Evolutionary conservation across 129 eudicot genomes (phyloP).

Genomic region (Kitagawia praeruptora): DNA sequence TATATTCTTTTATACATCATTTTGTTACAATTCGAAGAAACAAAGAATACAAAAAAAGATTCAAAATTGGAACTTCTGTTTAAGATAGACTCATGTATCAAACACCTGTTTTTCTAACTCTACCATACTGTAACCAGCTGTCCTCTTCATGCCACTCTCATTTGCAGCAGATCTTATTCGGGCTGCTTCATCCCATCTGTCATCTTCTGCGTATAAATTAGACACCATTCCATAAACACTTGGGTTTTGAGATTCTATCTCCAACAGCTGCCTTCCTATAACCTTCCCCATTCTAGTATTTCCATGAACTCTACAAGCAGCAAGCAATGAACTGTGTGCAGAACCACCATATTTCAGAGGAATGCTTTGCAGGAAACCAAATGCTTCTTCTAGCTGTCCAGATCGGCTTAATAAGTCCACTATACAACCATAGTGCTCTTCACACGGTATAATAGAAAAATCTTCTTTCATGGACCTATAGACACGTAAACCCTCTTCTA

Average conservation of each 20-base stretch:
- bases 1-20: neutral
- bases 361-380: slow-evolving; percentile 25
- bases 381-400: slow-evolving; percentile 50
- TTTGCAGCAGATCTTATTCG: slow-evolving; percentile 30
- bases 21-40: neutral
- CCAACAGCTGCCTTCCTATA: slow-evolving; percentile 44
- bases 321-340: slow-evolving; percentile 40
- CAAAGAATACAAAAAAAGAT: neutral
- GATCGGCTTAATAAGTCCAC: slow-evolving; percentile 55
- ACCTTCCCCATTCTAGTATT: slow-evolving; percentile 38
- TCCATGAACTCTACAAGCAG: slow-evolving; percentile 57
- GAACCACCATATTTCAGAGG: slow-evolving; percentile 27
- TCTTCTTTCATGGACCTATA: slow-evolving; percentile 45
- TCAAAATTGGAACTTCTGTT: neutral
- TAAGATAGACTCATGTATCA: neutral
- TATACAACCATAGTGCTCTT: slow-evolving; percentile 56
- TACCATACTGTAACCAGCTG: slow-evolving; percentile 40
- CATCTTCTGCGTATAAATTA: slow-evolving; percentile 41
- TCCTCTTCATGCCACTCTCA: slow-evolving; percentile 39
- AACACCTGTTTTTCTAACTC: slow-evolving; percentile 24
- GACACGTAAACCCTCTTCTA: slow-evolving; percentile 37
- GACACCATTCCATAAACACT: slow-evolving; percentile 48
- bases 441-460: slow-evolving; percentile 31
- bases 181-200: slow-evolving; percentile 48
- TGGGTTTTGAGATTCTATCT: slow-evolving; percentile 38